Evolutionary conservation across 2,329 filamentous ascomycete genomes (phyloP).

Genomic region (Sporothrix dimorphospora): DNA sequence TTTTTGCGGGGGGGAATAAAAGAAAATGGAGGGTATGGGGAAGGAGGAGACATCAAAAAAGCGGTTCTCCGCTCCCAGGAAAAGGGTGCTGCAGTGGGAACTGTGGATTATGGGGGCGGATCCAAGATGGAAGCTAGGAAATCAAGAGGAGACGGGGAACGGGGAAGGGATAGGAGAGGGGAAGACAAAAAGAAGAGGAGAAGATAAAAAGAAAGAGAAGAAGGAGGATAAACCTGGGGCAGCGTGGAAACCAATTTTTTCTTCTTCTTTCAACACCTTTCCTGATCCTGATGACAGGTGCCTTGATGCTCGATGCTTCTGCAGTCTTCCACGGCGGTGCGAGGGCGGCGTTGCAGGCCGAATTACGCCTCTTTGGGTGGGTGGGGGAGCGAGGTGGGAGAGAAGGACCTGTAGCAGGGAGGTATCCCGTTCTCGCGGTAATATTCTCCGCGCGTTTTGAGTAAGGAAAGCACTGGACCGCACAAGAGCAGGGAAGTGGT

Average conservation of each 20-base stretch:
- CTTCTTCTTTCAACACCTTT: neutral
- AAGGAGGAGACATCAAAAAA: neutral
- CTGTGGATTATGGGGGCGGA: neutral
- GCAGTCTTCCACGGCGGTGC: neutral
- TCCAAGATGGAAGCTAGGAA: constrained; percentile 17
- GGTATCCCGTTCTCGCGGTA: constrained; percentile 16
- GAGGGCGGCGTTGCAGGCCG: neutral
- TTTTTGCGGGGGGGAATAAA: constrained; percentile 18
- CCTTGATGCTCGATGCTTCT: neutral
- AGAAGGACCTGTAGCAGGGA: neutral
- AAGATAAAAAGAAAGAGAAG: neutral
- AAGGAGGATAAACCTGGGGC: neutral
- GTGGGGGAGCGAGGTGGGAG: neutral
- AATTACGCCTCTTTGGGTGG: neutral
- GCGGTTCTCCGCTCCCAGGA: constrained; percentile 23
- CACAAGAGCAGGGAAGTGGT: neutral
- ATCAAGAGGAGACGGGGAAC: constrained; percentile 7
- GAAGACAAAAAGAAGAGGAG: neutral
- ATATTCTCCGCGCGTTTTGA: constrained; percentile 21
- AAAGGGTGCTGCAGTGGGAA: constrained; percentile 7
- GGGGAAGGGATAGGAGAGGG: no score
- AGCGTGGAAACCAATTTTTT: neutral
- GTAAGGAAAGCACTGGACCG: neutral
- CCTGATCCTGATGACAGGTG: neutral
- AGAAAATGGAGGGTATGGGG: constrained; percentile 1